These are phyloP conservation scores for Fusarium dlaminii DNA, from an alignment of 2,329 filamentous ascomycete genomes.

Conservation along the genomic window DNA sequence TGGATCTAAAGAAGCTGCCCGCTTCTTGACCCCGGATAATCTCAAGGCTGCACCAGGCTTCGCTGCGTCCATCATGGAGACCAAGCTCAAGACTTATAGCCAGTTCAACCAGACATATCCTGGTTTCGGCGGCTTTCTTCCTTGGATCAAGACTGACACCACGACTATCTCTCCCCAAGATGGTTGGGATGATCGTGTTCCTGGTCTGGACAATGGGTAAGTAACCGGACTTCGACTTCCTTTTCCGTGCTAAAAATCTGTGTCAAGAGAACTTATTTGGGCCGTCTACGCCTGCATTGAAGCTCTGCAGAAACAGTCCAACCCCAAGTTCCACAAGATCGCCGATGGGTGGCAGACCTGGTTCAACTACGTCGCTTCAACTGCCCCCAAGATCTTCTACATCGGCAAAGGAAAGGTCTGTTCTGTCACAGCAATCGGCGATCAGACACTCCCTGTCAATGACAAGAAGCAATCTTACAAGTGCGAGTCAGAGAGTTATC, in stretches of 20 bases:
- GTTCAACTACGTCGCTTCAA: constrained; percentile 53
- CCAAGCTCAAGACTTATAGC: constrained; percentile 52
- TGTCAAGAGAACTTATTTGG: constrained; percentile 51
- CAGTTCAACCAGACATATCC: constrained; percentile 53
- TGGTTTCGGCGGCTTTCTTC: constrained; percentile 53
- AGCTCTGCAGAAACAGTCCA: constrained; percentile 45
- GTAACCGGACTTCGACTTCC: fast-evolving
- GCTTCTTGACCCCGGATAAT: constrained; percentile 50
- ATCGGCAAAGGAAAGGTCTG: constrained; percentile 51
- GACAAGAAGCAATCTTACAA: constrained; percentile 45
- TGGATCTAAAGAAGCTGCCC: constrained; percentile 50
- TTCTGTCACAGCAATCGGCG: constrained; percentile 49
- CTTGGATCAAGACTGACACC: constrained; percentile 49
- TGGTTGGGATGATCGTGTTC: constrained; percentile 52
- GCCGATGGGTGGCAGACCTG: constrained; percentile 51
- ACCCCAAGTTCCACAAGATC: constrained; percentile 40
- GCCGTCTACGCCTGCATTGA: constrained; percentile 54
- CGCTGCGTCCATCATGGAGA: constrained; percentile 49
- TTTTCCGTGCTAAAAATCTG: fast-evolving
- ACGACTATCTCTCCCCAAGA: constrained; percentile 46
- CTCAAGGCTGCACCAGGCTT: constrained; percentile 45
- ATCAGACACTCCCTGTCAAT: constrained; percentile 47
- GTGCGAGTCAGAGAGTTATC: constrained; percentile 47
- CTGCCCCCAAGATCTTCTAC: constrained; percentile 51
- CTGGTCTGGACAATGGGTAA: constrained; percentile 54